Base-by-base conservation (phyloP, 1,139 yeast species). In the Zygosaccharomyces pseudobailii region DNA sequence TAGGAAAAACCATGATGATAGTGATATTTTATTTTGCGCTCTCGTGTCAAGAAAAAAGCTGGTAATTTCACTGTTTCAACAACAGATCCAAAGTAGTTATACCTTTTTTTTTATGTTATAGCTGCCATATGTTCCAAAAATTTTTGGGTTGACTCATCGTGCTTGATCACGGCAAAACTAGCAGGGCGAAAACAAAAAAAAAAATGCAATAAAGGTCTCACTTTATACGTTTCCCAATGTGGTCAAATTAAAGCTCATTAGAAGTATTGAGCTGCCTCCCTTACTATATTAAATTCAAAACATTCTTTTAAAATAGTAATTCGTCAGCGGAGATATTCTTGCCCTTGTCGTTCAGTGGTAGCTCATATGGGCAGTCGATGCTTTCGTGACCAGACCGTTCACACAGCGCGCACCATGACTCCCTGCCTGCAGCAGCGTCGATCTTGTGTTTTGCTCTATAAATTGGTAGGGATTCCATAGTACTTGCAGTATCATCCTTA, bases 391-490 rank as follows among this genome's bases (percentile, higher is more conserved):
- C 97, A 44, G 80, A 83, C 47, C 88, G 71, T 66, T 90, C 97
- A 69, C 97, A 90, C 44, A 88, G 72, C 0, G 95, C 96, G 69
- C 97, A 90, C 95, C 96, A 90, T 56, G 80, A 75, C 21, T 70
- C 71, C 42, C 88, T 75, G 1, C 96, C 96, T 1, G 79, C 79
- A 4, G 90, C 75, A 0, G 92, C 85, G 61, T 87, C 96, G 2
- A 71, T 61, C 32, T 72, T 72, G 1, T 56, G 58, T 3, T 67
- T 67, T 0, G 88, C 86, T 43, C 69, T 66, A 50, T 76, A 82
- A 1, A 82, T 71, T 17, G 84, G 84, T 41, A 80, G 64, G 5
- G 73, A 71, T 2, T 73, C 74, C 44, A 58, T 62, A 13, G 61
- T 56, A 19, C 56, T 40, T 55, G 63, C 4, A 6, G 45, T 39